Evolutionary conservation across 2,329 filamentous ascomycete genomes (phyloP).

Genomic region (Nakataea oryzae): DNA sequence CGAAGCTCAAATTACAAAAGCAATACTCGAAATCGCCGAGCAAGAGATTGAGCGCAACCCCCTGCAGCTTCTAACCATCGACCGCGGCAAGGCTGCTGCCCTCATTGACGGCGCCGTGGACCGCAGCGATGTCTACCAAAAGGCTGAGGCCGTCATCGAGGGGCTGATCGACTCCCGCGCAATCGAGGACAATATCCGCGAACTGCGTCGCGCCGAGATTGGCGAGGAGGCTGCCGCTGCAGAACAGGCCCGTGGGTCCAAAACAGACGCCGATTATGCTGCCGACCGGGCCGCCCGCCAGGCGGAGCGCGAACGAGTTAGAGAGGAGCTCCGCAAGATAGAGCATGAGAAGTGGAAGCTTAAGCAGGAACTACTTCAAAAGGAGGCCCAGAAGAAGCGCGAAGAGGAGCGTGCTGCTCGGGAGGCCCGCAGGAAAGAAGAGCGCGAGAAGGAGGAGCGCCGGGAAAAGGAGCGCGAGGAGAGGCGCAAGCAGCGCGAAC

Average conservation of each 20-base stretch:
- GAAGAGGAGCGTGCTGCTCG: slow-evolving; percentile 21
- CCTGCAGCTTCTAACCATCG: slow-evolving; percentile 58
- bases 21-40: slow-evolving; percentile 60
- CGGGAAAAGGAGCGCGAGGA: slow-evolving; percentile 31
- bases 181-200: slow-evolving; percentile 60
- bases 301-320: slow-evolving; percentile 48
- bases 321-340: slow-evolving; percentile 48
- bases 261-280: slow-evolving; percentile 65
- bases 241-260: slow-evolving; percentile 55
- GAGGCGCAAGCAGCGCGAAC: slow-evolving; percentile 20
- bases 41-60: slow-evolving; percentile 68
- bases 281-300: slow-evolving; percentile 52
- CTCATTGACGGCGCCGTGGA: slow-evolving; percentile 72
- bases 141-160: slow-evolving; percentile 57
- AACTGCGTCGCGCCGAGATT: slow-evolving; percentile 56
- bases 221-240: slow-evolving; percentile 57
- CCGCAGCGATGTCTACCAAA: slow-evolving; percentile 64
- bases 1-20: slow-evolving; percentile 54
- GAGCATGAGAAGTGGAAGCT: slow-evolving; percentile 52
- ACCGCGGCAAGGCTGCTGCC: slow-evolving; percentile 62
- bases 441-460: slow-evolving; percentile 24
- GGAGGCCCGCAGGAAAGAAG: slow-evolving; percentile 21
- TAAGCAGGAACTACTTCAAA: slow-evolving; percentile 43
- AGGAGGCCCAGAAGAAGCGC: slow-evolving; percentile 24
- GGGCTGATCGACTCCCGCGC: slow-evolving; percentile 56